Percentiles rank a stretch among this genome's conserved stretches.
These are phyloP conservation scores for Phellopilus nigrolimitatus DNA, from an alignment of 1,284 basidiomycete genomes.

Conservation along the genomic window DNA sequence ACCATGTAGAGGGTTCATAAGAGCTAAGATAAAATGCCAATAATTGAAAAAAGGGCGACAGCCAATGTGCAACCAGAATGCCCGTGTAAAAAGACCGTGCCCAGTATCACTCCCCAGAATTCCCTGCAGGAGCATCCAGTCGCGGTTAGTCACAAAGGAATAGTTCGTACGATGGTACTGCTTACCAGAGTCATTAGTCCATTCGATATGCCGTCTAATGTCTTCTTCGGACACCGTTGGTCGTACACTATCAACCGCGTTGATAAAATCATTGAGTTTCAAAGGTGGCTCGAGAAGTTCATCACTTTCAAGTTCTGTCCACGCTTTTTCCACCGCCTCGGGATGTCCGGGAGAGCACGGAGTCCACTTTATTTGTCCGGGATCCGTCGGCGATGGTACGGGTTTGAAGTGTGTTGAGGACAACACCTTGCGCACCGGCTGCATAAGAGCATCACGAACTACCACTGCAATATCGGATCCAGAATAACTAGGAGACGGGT, in stretches of 20 bases:
- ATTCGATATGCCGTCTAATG: conserved; percentile 87
- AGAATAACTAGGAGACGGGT: conserved; percentile 56
- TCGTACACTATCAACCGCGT: conserved; percentile 75
- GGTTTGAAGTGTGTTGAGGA: conserved; percentile 93
- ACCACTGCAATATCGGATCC: conserved; percentile 95
- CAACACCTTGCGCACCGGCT: conserved; percentile 95
- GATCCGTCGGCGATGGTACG: conserved; percentile 35
- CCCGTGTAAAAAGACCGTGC: not conserved
- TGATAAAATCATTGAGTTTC: conserved; percentile 79
- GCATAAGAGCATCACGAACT: conserved; percentile 97
- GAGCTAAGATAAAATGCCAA: conserved; percentile 7
- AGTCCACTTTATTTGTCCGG: conserved; percentile 59
- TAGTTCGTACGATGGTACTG: not conserved
- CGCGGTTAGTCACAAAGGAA: not conserved
- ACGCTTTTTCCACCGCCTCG: conserved; percentile 83
- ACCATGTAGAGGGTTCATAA: not conserved
- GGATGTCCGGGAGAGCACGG: conserved; percentile 95
- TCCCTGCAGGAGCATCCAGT: conserved; percentile 10
- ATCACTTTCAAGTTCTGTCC: conserved; percentile 90
- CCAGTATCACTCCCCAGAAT: conserved; percentile 14
- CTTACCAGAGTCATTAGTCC: conserved; percentile 84
- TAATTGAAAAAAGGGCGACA: not conserved
- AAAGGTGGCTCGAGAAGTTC: conserved; percentile 86
- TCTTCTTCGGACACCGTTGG: conserved; percentile 90
- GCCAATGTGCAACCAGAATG: not conserved